Evolutionary conservation across 2,329 filamentous ascomycete species (phyloP), one percentile per base, ranked within the genome.

Genomic region (Remersonia thermophila): DNA sequence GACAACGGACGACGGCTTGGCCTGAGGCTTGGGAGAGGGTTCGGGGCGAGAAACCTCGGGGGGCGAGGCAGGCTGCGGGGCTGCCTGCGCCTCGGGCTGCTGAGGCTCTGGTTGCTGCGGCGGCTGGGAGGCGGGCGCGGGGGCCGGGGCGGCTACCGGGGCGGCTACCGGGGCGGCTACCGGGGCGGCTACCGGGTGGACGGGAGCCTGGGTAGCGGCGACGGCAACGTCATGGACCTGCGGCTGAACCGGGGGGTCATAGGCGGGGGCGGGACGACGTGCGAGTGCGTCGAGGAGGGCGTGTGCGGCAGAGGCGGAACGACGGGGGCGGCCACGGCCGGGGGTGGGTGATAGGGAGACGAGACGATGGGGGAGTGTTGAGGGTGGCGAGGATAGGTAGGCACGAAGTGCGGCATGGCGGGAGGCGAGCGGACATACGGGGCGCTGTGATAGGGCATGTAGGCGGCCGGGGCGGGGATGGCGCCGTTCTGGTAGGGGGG

Each of bases 331-430:
- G 56, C 54, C 20, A 61, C 52, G 49, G 60, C 51, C 51, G 62
- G 27, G 13, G 73, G 59, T 52, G 69, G 61, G 52, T 75, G 67
- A 59, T 75, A 67, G 43, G 77, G 60, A 38, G 74, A 66, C 36
- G 70, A 63, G 54, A 72, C 56, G 9, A 54, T 45, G 46, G 63
- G 51, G 47, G 58, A 52, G 52, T 65, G 53, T 54, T 65, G 55
- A 51, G 60, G 50, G 50, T 60, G 51, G 30, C 65, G 62, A 35
- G 66, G 50, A 52, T 71, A 73, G 32, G 59, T 65, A 32, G 67
- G 67, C 28, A 63, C 61, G 25, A 70, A 75, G 40, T 67, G 69
- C 43, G 65, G 69, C 56, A 73, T 66, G n/a, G 63, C 51, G 30
- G 65, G 65, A 23, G 67, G 64, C 38, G 67, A 67, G 35, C 65